Evolutionary conservation across 768 basidiomycete species (phyloP).

Genomic region (Porphyrellus cyaneotinctus): DNA sequence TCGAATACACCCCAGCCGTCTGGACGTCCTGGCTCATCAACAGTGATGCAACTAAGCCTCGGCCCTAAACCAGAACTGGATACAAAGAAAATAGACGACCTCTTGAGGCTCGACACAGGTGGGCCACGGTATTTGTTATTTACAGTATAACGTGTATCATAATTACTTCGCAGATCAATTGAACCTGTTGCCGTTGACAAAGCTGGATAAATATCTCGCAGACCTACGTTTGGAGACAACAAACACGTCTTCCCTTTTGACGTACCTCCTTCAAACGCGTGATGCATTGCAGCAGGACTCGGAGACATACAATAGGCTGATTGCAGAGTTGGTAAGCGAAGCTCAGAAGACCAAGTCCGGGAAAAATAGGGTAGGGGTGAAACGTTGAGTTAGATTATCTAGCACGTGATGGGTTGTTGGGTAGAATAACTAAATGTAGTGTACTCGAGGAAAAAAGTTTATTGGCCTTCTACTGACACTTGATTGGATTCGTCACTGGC

Average conservation of each 20-base stretch:
- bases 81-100: conserved; percentile 53
- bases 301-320: conserved; percentile 86
- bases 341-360: conserved; percentile 79
- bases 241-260: conserved; percentile 69
- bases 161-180: conserved; percentile 52
- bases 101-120: conserved; percentile 71
- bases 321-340: conserved; percentile 89
- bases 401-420: conserved; percentile 14
- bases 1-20: conserved; percentile 44
- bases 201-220: conserved; percentile 61
- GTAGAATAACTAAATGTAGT: conserved; percentile 12
- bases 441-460: conserved; percentile 14
- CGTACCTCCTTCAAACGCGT: conserved; percentile 75
- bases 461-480: not conserved
- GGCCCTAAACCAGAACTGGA: conserved; percentile 79
- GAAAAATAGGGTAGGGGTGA: conserved; percentile 45
- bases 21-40: conserved; percentile 28
- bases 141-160: conserved; percentile 2
- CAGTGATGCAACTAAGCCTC: conserved; percentile 44
- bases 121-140: conserved; percentile 16
- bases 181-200: conserved; percentile 63
- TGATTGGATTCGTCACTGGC: not conserved
- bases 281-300: conserved; percentile 84
- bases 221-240: conserved; percentile 72
- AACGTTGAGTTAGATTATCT: conserved; percentile 36